Conservation (phyloP, 352 stramenopile genomes). For the Globisporangium carolinianum region DNA sequence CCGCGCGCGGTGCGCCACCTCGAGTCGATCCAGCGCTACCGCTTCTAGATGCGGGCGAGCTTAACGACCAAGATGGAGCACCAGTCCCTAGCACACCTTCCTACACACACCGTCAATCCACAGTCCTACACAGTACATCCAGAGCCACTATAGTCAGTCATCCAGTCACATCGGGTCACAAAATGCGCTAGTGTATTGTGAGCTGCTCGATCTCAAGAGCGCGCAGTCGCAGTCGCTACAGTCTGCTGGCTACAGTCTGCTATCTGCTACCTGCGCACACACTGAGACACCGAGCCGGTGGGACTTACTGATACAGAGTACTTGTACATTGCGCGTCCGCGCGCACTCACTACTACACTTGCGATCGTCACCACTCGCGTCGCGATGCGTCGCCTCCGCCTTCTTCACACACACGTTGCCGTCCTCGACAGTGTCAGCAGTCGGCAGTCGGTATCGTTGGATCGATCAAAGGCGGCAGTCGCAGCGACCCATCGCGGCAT, state of each 20-base stretch:
- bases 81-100: too few species aligned
- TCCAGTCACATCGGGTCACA: not conserved
- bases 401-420: too few species aligned
- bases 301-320: slow-evolving; percentile 72
- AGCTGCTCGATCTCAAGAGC: not conserved
- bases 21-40: slow-evolving; percentile 61
- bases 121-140: too few species aligned
- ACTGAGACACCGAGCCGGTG: too few species aligned
- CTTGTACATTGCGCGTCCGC: slow-evolving; percentile 31
- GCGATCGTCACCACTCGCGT: slow-evolving; percentile 16
- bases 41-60: slow-evolving; percentile 1
- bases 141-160: slow-evolving; percentile 2
- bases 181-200: slow-evolving; percentile 10
- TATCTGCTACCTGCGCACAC: too few species aligned
- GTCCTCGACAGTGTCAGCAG: too few species aligned
- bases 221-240: not conserved
- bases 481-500: too few species aligned
- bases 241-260: too few species aligned
- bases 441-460: too few species aligned
- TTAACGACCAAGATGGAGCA: too few species aligned
- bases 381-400: not conserved
- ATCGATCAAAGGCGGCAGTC: too few species aligned
- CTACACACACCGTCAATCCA: too few species aligned
- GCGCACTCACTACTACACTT: slow-evolving; percentile 20
- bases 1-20: slow-evolving; percentile 46